phyloP scores from a whole-genome alignment of 163 green algal genomes.

The Chlamydomonas reinhardtii region DNA sequence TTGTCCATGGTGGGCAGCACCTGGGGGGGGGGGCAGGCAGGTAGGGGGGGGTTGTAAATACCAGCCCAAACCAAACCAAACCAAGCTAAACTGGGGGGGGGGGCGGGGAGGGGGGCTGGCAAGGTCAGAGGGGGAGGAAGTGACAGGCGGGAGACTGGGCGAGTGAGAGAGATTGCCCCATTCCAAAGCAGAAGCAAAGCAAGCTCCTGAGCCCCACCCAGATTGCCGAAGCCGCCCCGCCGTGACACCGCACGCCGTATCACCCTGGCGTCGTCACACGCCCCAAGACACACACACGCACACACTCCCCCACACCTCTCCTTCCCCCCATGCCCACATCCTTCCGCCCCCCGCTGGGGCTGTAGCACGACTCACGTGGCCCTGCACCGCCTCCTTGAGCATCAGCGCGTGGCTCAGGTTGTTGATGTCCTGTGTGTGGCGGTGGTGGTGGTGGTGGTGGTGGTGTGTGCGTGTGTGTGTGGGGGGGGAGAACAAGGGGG shows the following conservation, averaged over 20 bases:
- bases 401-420: conserved; percentile 98
- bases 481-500: background rate
- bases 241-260: too few species aligned
- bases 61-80: too few species aligned
- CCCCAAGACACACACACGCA: too few species aligned
- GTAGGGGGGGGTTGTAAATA: background rate
- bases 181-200: too few species aligned
- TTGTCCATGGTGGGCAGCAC: conserved; percentile 95
- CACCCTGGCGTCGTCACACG: too few species aligned
- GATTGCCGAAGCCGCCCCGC: too few species aligned
- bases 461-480: background rate
- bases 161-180: too few species aligned
- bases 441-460: background rate
- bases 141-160: too few species aligned
- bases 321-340: background rate
- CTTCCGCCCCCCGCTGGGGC: background rate
- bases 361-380: conserved; percentile 62
- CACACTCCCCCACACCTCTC: background rate
- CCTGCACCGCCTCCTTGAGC: conserved; percentile 88
- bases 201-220: too few species aligned
- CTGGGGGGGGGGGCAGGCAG: conserved; percentile 31
- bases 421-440: conserved; percentile 94
- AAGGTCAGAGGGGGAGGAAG: background rate
- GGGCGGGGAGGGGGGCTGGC: background rate
- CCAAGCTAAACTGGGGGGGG: too few species aligned